Base-by-base conservation (phyloP, 768 basidiomycete genomes). In the Rossbeevera mucosa region DNA sequence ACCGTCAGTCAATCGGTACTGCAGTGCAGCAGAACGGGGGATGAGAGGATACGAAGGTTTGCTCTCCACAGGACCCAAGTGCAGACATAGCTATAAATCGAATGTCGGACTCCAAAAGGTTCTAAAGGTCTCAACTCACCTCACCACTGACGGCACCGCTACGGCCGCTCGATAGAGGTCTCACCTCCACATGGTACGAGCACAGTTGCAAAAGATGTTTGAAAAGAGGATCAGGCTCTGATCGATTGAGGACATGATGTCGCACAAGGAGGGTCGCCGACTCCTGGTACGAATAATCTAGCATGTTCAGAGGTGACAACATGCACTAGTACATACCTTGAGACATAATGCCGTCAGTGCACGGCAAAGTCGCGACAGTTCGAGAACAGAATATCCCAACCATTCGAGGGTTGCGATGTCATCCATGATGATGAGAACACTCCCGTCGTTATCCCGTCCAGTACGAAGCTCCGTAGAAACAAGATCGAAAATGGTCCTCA, bases 131-230 rank as follows among this genome's bases (percentile, higher is more conserved):
- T 14, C 5, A 18, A 53, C 74, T 18, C 47, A 87, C 89, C 76
- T 90, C 85, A 18, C 89, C 90, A 52, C 81, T 88, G 25, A 92
- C 85, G 20, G 82, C 75, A 3, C 88, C 88, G 55, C 90, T 91
- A 22, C 82, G 73, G 5, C 89, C 89, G 55, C 85, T 90, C 1
- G 82, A 73, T 7, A 92, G 72, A 0, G 88, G 81, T 36, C 77
- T 73, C 2, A 91, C 83, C 52, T 91, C 88, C 4, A 91, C 59
- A 58, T 89, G 87, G 56, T 85, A 84, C 3, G 81, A 73, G 56
- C 80, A 83, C 3, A 86, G 64, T 48, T 88, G 84, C 18, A 83
- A 68, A 20, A 91, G 69, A 26, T 74, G 70, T 28, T 76, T 76
- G 47, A 87, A 78, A 1, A 88, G 64, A 30, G 81, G 76, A 57